Evolutionary conservation across 257 asterid species (phyloP).

Genomic region (Oldenlandia corymbosa): DNA sequence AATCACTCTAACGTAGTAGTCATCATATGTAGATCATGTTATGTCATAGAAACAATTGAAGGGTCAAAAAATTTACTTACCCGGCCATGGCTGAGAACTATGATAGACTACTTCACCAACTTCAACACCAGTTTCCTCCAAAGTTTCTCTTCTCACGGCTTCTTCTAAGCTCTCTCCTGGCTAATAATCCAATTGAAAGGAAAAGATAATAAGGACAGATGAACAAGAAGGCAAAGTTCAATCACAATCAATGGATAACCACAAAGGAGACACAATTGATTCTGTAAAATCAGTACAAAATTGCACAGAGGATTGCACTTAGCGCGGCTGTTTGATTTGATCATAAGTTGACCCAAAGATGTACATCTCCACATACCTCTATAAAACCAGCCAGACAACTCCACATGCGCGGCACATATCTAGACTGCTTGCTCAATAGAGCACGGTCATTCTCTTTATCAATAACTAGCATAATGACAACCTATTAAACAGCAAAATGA

Average conservation of each 20-base stretch:
- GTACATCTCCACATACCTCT: constrained; percentile 47
- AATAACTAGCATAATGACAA: constrained; percentile 90
- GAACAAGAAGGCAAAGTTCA: background rate
- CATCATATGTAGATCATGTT: background rate
- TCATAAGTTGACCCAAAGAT: background rate
- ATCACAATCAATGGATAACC: background rate
- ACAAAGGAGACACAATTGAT: background rate
- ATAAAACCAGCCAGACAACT: constrained; percentile 97
- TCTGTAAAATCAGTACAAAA: background rate
- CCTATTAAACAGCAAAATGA: constrained; percentile 39
- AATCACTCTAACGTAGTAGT: background rate
- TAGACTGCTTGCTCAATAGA: constrained; percentile 78
- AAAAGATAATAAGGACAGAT: constrained; percentile 1
- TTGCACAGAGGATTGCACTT: constrained; percentile 1
- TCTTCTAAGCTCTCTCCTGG: constrained; percentile 98
- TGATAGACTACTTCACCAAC: constrained; percentile 91
- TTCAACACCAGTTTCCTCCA: constrained; percentile 95
- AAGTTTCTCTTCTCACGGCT: constrained; percentile 95
- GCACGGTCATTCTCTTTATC: constrained; percentile 87
- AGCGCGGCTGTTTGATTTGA: background rate
- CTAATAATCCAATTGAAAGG: constrained; percentile 30
- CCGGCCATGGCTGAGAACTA: constrained; percentile 99
- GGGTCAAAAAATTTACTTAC: constrained; percentile 40
- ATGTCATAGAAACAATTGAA: background rate
- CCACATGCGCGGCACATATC: constrained; percentile 99